phyloP scores from a whole-genome alignment of 805 yeast genomes.

The Myxozyma sirexii region DNA sequence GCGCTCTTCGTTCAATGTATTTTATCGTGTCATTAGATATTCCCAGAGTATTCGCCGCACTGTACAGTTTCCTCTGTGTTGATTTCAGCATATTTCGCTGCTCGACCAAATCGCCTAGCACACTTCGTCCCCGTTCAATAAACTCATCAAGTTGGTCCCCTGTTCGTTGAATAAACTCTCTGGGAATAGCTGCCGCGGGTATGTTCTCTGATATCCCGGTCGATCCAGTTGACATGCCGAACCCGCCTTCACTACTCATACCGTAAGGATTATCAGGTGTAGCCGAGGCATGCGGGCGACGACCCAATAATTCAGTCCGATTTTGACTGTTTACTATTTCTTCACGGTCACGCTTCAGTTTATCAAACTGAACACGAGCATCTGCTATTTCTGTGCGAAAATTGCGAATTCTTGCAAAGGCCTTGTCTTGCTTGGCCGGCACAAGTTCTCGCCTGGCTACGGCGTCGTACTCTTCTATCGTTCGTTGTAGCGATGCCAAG shows the following conservation, averaged over 20 bases:
- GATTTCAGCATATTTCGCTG: conserved; percentile 73
- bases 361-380: conserved; percentile 54
- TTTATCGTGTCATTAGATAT: conserved; percentile 83
- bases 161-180: conserved; percentile 59
- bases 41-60: conserved; percentile 77
- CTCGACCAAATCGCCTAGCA: conserved; percentile 81
- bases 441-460: conserved; percentile 61
- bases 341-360: conserved; percentile 60
- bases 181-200: conserved; percentile 50
- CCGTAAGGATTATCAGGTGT: conserved; percentile 43
- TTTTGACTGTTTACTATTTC: conserved; percentile 51
- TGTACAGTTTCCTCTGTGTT: conserved; percentile 65
- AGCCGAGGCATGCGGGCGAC: conserved; percentile 41
- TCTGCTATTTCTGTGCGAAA: conserved; percentile 52
- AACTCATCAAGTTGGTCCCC: conserved; percentile 85
- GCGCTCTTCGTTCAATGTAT: conserved; percentile 75
- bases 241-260: neutral
- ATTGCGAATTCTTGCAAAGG: conserved; percentile 60
- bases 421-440: conserved; percentile 58
- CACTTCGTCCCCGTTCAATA: conserved; percentile 82
- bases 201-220: conserved; percentile 10
- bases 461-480: conserved; percentile 68
- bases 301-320: conserved; percentile 58
- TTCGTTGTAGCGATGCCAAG: conserved; percentile 70
- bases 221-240: conserved; percentile 1